Percentiles rank a stretch among this genome's conserved stretches.
Conservation (phyloP, 768 basidiomycete species). For the Leccinum ochraceum region DNA sequence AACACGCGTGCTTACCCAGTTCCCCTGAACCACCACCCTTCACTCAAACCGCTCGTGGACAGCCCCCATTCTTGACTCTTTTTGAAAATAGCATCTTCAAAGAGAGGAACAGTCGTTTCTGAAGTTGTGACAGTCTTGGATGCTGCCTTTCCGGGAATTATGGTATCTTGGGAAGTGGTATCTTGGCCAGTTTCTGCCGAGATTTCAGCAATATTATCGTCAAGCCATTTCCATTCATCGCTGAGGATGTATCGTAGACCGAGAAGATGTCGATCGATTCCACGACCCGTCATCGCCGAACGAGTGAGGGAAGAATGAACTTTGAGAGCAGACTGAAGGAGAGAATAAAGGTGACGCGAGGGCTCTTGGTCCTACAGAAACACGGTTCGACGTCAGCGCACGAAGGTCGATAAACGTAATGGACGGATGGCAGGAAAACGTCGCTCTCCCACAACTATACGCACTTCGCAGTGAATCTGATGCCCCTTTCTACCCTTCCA, state of each 20-base stretch:
- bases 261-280: conserved; percentile 90
- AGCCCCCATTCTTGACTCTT: conserved; percentile 83
- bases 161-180: conserved; percentile 10
- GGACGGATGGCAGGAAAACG: conserved; percentile 4
- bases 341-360: conserved; percentile 34
- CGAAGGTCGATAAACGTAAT: neutral
- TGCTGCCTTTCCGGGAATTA: neutral
- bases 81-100: conserved; percentile 76
- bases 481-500: conserved; percentile 17
- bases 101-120: conserved; percentile 41
- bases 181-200: conserved; percentile 2
- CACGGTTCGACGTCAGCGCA: neutral
- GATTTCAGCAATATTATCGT: conserved; percentile 6
- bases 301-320: conserved; percentile 73
- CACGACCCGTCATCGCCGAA: conserved; percentile 77
- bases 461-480: conserved; percentile 12
- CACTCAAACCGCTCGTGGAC: conserved; percentile 87
- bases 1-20: conserved; percentile 59
- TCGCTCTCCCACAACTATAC: neutral
- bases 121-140: neutral
- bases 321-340: conserved; percentile 64
- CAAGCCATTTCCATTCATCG: conserved; percentile 31
- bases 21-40: conserved; percentile 82
- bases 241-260: conserved; percentile 71
- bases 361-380: conserved; percentile 6